Evolutionary conservation across 2,329 filamentous ascomycete genomes (phyloP).

Genomic region (Dactylonectria estremocensis): DNA sequence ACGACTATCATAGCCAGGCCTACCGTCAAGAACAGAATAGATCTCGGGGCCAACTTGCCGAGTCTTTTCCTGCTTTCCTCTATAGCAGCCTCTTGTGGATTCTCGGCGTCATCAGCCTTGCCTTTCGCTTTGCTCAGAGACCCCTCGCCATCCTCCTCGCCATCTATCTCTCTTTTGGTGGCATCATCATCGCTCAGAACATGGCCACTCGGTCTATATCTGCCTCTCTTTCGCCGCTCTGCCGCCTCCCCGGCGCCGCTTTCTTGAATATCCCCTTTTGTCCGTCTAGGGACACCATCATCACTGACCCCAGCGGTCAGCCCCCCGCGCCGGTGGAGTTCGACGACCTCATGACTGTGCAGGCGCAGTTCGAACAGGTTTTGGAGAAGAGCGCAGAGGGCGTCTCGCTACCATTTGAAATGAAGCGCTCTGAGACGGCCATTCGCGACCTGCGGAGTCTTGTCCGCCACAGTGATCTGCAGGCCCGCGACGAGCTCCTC

Average conservation of each 20-base stretch:
- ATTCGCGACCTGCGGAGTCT: slow-evolving; percentile 82
- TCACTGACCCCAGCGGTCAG: slow-evolving; percentile 44
- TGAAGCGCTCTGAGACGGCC: slow-evolving; percentile 83
- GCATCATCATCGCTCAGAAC: slow-evolving; percentile 72
- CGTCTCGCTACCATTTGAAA: slow-evolving; percentile 80
- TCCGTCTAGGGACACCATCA: slow-evolving; percentile 49
- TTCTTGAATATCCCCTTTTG: slow-evolving; percentile 78
- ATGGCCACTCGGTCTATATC: slow-evolving; percentile 74
- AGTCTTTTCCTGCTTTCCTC: slow-evolving; percentile 56
- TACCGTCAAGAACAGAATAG: slow-evolving; percentile 31
- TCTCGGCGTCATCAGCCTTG: slow-evolving; percentile 70
- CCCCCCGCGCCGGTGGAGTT: slow-evolving; percentile 72
- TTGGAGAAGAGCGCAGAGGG: slow-evolving; percentile 77
- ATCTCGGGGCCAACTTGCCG: slow-evolving; percentile 52
- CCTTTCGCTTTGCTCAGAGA: slow-evolving; percentile 74
- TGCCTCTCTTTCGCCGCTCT: slow-evolving; percentile 77
- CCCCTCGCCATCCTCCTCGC: slow-evolving; percentile 75
- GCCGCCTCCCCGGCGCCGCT: slow-evolving; percentile 76
- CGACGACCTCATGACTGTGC: slow-evolving; percentile 80
- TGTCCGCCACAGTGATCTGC: slow-evolving; percentile 79
- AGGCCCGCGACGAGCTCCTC: slow-evolving; percentile 78
- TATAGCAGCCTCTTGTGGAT: slow-evolving; percentile 64
- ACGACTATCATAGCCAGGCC: slow-evolving; percentile 34
- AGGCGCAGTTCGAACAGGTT: slow-evolving; percentile 83
- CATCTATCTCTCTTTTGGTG: slow-evolving; percentile 72